Conservation (phyloP, 1,139 yeast genomes). For the Pichia sp. region DNA sequence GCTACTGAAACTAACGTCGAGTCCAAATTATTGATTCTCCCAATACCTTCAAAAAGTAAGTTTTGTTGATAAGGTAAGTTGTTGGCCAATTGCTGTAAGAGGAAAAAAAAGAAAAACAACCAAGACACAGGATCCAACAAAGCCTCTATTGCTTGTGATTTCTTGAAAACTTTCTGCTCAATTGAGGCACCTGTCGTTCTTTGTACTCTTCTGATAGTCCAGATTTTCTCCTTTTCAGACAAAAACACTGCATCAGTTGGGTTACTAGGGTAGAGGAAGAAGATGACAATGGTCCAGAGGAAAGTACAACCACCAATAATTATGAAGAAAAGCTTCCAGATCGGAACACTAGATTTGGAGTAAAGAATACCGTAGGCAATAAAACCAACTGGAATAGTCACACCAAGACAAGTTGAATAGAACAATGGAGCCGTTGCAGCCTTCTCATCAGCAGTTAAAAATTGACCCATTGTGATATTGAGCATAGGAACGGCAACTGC, state of each 20-base stretch:
- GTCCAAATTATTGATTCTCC: constrained; percentile 37
- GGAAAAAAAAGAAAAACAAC: constrained; percentile 35
- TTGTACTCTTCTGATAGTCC: constrained; percentile 36
- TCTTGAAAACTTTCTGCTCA: constrained; percentile 37
- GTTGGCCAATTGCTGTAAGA: constrained; percentile 39
- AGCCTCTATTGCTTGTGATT: constrained; percentile 36
- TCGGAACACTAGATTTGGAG: constrained; percentile 22
- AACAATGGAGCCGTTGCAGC: constrained; percentile 37
- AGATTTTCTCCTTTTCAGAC: constrained; percentile 34
- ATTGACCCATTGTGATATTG: constrained; percentile 36
- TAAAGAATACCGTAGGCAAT: constrained; percentile 37
- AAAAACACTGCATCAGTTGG: constrained; percentile 36
- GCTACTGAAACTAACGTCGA: constrained; percentile 49
- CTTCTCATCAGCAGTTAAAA: constrained; percentile 34
- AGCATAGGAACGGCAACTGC: constrained; percentile 35
- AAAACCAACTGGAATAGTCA: constrained; percentile 37
- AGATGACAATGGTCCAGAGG: constrained; percentile 30
- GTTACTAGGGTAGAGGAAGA: constrained; percentile 35
- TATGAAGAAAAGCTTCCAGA: constrained; percentile 37
- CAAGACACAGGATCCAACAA: constrained; percentile 39
- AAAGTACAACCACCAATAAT: constrained; percentile 37
- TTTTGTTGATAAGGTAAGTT: constrained; percentile 42
- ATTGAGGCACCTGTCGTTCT: constrained; percentile 36
- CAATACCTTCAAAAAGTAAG: constrained; percentile 36
- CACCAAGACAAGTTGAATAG: constrained; percentile 36